Conservation (phyloP, 2,329 filamentous ascomycete genomes). For the Xylariaceae sp. region DNA sequence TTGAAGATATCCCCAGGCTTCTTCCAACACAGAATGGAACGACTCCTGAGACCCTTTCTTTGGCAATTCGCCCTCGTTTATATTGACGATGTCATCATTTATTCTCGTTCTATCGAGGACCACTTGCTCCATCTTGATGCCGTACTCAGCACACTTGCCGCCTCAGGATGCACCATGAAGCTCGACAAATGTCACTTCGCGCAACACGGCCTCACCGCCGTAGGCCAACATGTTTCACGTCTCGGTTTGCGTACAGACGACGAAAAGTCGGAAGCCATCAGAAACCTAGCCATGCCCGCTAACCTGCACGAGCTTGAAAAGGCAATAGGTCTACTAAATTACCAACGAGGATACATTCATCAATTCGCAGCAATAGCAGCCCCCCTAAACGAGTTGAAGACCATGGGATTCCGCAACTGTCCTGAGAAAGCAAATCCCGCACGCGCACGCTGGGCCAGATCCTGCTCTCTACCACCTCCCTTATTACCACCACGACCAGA, state of each 20-base stretch:
- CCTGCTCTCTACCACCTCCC: not conserved
- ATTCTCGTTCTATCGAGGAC: not conserved
- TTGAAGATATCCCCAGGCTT: not conserved
- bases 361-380: not conserved
- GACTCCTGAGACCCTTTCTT: not conserved
- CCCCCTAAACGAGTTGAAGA: not conserved
- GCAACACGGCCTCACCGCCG: not conserved
- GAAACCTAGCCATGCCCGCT: not conserved
- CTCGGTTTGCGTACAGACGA: not conserved
- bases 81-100: conserved; percentile 1
- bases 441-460: not conserved
- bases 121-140: not conserved
- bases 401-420: not conserved
- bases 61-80: conserved; percentile 3
- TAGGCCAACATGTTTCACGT: not conserved
- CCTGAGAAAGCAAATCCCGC: not conserved
- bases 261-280: not conserved
- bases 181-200: conserved; percentile 3
- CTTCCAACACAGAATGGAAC: not conserved
- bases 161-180: not conserved
- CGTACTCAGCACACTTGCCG: not conserved
- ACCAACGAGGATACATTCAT: not conserved
- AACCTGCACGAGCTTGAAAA: not conserved
- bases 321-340: not conserved
- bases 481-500: not conserved